These are phyloP conservation scores for Moesziomyces parantarcticus DNA, from an alignment of 1,284 basidiomycete genomes.

Conservation along the genomic window DNA sequence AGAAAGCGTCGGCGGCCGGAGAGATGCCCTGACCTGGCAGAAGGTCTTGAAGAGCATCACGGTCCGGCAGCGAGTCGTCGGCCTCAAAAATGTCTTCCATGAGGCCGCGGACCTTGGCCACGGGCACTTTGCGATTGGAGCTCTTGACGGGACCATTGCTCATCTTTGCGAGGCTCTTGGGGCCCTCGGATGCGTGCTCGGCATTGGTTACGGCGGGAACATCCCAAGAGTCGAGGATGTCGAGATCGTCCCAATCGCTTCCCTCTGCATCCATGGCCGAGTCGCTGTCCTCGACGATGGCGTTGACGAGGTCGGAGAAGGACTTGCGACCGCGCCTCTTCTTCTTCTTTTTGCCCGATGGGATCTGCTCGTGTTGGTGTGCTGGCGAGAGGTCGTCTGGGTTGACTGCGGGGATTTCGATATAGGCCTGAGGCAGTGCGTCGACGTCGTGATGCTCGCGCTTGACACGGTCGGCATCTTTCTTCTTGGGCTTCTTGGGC, in stretches of 20 bases:
- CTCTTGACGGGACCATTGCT: constrained; percentile 48
- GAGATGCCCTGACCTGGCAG: constrained; percentile 75
- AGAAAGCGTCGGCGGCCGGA: constrained; percentile 72
- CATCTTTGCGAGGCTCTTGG: constrained; percentile 30
- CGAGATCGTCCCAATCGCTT: constrained; percentile 51
- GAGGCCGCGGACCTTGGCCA: constrained; percentile 78
- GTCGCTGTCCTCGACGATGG: constrained; percentile 44
- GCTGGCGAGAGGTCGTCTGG: neutral
- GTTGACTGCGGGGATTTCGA: constrained; percentile 3
- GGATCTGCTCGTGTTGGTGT: neutral
- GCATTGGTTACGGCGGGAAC: constrained; percentile 2
- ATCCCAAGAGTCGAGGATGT: constrained; percentile 28
- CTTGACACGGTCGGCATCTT: constrained; percentile 2
- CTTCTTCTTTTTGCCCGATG: constrained; percentile 23
- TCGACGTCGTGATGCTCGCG: constrained; percentile 7
- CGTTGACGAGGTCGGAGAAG: constrained; percentile 29
- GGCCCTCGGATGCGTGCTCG: constrained; percentile 8
- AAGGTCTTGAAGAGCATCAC: constrained; percentile 73
- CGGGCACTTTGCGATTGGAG: constrained; percentile 68
- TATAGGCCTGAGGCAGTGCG: constrained; percentile 1
- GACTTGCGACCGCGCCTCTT: constrained; percentile 21
- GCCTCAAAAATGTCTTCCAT: constrained; percentile 90
- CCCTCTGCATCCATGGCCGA: constrained; percentile 47
- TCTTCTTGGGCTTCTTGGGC: constrained; percentile 22
- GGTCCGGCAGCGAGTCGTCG: constrained; percentile 80